Conservation (phyloP, 176 grass and related monocot genomes). For the Pontederia crassipes region DNA sequence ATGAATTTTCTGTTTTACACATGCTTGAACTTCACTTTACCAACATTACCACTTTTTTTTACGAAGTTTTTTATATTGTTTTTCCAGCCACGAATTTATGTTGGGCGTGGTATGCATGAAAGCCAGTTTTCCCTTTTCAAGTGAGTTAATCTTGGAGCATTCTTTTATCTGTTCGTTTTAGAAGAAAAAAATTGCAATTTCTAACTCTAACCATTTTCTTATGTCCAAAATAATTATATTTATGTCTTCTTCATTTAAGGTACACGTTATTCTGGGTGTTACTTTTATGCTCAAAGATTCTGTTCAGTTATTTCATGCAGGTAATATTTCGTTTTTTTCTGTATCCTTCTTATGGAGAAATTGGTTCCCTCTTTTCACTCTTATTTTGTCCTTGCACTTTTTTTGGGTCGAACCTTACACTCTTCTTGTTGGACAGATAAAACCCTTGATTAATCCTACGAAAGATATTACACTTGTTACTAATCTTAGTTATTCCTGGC, state of each 20-base stretch:
- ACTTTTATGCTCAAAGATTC: constrained; percentile 71
- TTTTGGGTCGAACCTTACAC: background rate
- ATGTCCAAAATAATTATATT: constrained; percentile 10
- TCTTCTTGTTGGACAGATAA: constrained; percentile 55
- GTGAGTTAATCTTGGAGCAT: constrained; percentile 39
- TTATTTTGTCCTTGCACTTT: no score
- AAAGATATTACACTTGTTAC: constrained; percentile 82
- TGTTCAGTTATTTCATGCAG: constrained; percentile 88
- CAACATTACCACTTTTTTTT: background rate
- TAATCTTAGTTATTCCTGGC: constrained; percentile 82
- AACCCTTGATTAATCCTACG: constrained; percentile 82
- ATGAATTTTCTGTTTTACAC: background rate
- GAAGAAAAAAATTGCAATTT: constrained; percentile 4
- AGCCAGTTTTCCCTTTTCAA: constrained; percentile 77
- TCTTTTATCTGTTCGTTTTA: constrained; percentile 6
- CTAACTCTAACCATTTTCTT: background rate
- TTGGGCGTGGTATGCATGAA: constrained; percentile 99
- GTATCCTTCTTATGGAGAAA: background rate
- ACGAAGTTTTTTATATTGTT: background rate
- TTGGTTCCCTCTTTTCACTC: no score
- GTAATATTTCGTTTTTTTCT: constrained; percentile 33
- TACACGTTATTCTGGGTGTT: constrained; percentile 87
- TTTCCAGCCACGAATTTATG: constrained; percentile 84
- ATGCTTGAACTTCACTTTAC: constrained; percentile 4
- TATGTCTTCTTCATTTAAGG: constrained; percentile 35